phyloP scores from a whole-genome alignment of 2,329 filamentous ascomycete genomes.

The Aspergillus japonicus region DNA sequence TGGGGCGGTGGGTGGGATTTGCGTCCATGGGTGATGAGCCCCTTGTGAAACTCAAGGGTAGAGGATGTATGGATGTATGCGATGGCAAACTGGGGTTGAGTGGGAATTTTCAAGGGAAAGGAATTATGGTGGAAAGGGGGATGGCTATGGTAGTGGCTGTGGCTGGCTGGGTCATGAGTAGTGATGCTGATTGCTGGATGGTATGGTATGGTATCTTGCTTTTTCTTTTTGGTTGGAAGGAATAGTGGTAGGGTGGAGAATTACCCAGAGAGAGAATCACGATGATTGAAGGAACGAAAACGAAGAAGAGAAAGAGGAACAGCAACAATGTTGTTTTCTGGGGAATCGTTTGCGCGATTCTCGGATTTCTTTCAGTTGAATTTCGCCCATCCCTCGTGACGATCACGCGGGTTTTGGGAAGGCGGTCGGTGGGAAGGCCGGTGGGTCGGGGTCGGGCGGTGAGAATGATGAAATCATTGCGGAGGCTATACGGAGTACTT shows the following conservation, averaged over 20 bases:
- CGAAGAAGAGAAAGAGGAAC: background rate
- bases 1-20: constrained; percentile 21
- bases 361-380: constrained; percentile 4
- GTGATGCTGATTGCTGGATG: too few species aligned
- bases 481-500: too few species aligned
- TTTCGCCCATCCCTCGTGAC: constrained; percentile 6
- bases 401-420: constrained; percentile 1
- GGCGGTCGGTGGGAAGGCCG: background rate
- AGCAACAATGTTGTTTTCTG: background rate
- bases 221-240: too few species aligned
- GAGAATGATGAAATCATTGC: constrained; percentile 10
- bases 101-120: too few species aligned
- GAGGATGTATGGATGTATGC: too few species aligned
- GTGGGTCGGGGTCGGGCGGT: background rate
- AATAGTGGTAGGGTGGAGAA: background rate
- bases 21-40: constrained; percentile 25
- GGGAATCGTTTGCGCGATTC: background rate
- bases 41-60: too few species aligned
- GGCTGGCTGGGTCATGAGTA: too few species aligned
- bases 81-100: too few species aligned
- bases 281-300: background rate
- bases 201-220: too few species aligned
- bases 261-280: background rate
- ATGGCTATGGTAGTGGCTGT: too few species aligned
- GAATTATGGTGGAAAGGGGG: too few species aligned